phyloP scores from a whole-genome alignment of 2,329 filamentous ascomycete genomes.

The Penicillium sp. region DNA sequence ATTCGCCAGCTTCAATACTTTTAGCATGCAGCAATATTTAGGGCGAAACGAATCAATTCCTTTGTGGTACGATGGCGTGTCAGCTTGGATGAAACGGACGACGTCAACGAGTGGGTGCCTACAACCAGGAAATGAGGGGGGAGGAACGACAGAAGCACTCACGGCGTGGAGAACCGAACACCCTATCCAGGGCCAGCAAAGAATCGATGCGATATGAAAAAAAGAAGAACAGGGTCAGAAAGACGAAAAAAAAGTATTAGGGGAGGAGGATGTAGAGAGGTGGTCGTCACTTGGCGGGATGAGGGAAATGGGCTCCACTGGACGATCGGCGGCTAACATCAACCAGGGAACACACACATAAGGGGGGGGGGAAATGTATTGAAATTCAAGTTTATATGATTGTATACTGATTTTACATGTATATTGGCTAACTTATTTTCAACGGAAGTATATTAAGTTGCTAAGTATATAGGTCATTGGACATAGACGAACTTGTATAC shows the following conservation, averaged over 20 bases:
- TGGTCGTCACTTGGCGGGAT: slow-evolving; percentile 35
- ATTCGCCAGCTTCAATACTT: slow-evolving; percentile 22
- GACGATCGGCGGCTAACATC: slow-evolving; percentile 36
- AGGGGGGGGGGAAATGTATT: background rate
- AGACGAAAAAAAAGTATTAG: slow-evolving; percentile 4
- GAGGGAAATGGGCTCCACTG: slow-evolving; percentile 31
- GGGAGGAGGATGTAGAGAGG: slow-evolving; percentile 18
- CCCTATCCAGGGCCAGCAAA: slow-evolving; percentile 10
- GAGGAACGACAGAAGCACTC: slow-evolving; percentile 14
- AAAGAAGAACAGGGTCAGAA: slow-evolving; percentile 3
- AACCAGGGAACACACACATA: slow-evolving; percentile 23
- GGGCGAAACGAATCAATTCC: slow-evolving; percentile 17
- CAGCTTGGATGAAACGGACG: slow-evolving; percentile 30
- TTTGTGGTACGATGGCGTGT: slow-evolving; percentile 25
- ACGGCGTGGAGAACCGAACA: slow-evolving; percentile 9
- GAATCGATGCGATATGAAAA: slow-evolving; percentile 5
- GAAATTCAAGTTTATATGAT: background rate
- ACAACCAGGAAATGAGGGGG: slow-evolving; percentile 21
- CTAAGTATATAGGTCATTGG: background rate
- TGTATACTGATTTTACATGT: background rate
- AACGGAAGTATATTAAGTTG: background rate
- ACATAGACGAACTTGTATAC: background rate
- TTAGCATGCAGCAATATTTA: slow-evolving; percentile 20
- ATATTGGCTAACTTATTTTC: background rate
- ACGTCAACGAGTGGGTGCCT: slow-evolving; percentile 27